Conservation (phyloP, 768 basidiomycete genomes). For the Mycena polygramma region DNA sequence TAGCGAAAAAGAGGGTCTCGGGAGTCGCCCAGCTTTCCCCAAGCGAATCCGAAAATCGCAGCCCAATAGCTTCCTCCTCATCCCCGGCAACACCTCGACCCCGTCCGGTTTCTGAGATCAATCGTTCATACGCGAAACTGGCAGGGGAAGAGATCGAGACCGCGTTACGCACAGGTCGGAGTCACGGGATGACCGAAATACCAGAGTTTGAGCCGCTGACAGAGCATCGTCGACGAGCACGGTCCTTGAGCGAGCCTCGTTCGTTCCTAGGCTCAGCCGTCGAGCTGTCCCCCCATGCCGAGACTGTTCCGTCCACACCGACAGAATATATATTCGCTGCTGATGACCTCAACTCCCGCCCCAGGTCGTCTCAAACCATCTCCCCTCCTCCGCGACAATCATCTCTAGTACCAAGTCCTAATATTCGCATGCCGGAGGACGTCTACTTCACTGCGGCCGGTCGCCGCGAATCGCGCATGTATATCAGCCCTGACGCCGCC, state of each 20-base stretch:
- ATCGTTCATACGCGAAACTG: conserved; percentile 15
- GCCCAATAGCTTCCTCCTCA: conserved; percentile 13
- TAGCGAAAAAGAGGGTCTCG: conserved; percentile 1
- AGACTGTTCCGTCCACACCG: conserved; percentile 28
- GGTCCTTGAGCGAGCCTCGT: conserved; percentile 37
- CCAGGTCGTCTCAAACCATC: conserved; percentile 15
- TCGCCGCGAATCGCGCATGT: conserved; percentile 37
- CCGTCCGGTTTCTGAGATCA: conserved; percentile 17
- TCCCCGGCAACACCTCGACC: conserved; percentile 35
- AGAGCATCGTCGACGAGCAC: conserved; percentile 28
- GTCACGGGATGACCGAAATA: conserved; percentile 10
- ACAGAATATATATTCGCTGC: conserved; percentile 25
- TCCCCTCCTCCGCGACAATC: conserved; percentile 19
- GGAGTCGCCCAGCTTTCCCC: background rate
- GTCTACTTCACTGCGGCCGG: conserved; percentile 38
- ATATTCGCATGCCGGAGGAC: conserved; percentile 30
- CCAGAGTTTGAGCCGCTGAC: conserved; percentile 21
- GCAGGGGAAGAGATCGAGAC: conserved; percentile 14
- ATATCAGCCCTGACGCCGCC: conserved; percentile 24
- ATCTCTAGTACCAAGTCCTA: conserved; percentile 1
- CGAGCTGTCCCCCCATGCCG: conserved; percentile 12
- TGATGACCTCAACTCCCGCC: background rate
- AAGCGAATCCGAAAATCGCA: conserved; percentile 21
- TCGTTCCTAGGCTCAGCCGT: conserved; percentile 28
- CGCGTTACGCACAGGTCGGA: background rate